Base-by-base conservation (phyloP, 768 basidiomycete species). In the Trametopsis cervina region DNA sequence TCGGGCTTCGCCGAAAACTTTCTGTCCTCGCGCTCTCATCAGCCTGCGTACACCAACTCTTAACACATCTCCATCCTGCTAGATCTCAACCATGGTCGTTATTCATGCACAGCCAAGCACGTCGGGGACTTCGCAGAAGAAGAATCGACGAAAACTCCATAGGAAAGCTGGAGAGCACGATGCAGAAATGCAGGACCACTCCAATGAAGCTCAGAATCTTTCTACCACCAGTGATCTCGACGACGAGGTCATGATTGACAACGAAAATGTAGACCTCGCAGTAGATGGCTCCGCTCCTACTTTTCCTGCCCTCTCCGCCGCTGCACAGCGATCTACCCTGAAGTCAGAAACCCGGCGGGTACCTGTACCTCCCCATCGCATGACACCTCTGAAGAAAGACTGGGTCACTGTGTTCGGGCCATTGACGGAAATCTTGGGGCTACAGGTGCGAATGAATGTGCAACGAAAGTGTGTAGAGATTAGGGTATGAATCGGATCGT, bases 401-500 rank as follows among this genome's bases (percentile, higher is more conserved):
- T 97, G 94, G 94, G 74, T 95, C 42, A 89, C 87, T 62, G 82
- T 97, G 49, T 97, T 98, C 62, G 88, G 91, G 0, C 96, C 96
- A 0, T 70, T 99, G 58, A 94, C 95, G 3, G 95, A 99, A 71
- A 85, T 96, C 55, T 71, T 95, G 60, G 91, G 88, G 0, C 68
- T 99, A 51, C 95, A 97, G 73, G 92, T 99, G 24, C 78, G 96
- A 60, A 98, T 99, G 95, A 99, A 99, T 62, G 81, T 90, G 9
- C 83, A 83, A 61, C 73, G 90, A 59, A 78, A 83, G 72, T 81
- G 81, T 61, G 90, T 99, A 4, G 96, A 99, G 70, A 81, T 92
- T 49, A 80, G 93, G 70, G 96, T 96, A 65, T 56, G 87, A 70
- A 21, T 29, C 15, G 4, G 15, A 39, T 42, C 13, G 22, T 1